Evolutionary conservation across 805 yeast species (phyloP), one percentile per base, ranked within the genome.

Genomic region (Scheffersomyces lignosus): DNA sequence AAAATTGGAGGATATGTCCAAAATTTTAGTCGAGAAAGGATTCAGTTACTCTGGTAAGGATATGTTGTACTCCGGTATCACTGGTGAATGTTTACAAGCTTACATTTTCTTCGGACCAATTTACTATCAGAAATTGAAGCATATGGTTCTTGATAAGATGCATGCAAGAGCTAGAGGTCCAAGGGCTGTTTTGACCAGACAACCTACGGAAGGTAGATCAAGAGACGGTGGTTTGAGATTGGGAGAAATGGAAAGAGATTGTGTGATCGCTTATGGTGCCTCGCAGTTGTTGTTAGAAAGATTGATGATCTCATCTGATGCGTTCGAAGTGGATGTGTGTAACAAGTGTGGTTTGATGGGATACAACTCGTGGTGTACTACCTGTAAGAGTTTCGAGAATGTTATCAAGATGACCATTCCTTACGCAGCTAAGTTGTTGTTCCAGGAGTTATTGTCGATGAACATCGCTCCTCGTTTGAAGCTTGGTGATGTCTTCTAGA

Each of bases 151-250:
- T 65, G 99, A 93, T 67, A 93, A 93, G 66, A 93, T 93, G 99
- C 99, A 93, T 58, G 99, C 99, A 1, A 86, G 99, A 75, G 97
- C 99, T 2, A 81, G 99, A 62, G 99, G 99, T 35, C 99, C 99
- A 38, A 80, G 98, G 52, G 99, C 99, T 0, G 98, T 93, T 9
- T 73, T 93, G 41, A 93, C 99, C 7, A 81, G 99, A 65, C 99
- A 93, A 66, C 99, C 98, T 13, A 91, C 98, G 0, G 99, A 93
- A 65, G 99, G 99, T 76, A 80, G 99, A 65, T 88, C 97, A 2
- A 80, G 99, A 65, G 99, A 93, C 65, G 99, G 99, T 78, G 99
- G 99, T 60, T 77, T 93, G 60, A 83, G 99, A 73, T 77, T 93
- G 62, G 99, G 99, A 55, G 99, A 93, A 70, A 93, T 93, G 99